Percentiles rank a stretch among this genome's conserved stretches.
These are phyloP conservation scores for Glarea lozoyensis DNA, from an alignment of 495 filamentous ascomycete species.

Conservation along the genomic window DNA sequence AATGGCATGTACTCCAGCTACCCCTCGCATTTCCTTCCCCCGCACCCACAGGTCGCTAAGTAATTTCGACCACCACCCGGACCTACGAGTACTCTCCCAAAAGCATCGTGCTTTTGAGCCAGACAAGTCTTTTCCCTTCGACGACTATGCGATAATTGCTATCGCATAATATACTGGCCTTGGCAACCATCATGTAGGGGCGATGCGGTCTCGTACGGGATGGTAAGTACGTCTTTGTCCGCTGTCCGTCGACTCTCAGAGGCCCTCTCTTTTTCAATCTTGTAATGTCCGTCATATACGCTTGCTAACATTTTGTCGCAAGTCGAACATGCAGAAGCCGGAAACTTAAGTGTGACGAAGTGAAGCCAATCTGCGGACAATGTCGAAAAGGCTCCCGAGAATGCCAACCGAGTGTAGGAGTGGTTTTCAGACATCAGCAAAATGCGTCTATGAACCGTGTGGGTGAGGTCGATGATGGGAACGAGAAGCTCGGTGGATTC, in stretches of 20 bases:
- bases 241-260: not conserved
- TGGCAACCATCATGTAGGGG: constrained; percentile 15
- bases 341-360: constrained; percentile 49
- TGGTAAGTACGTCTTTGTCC: constrained; percentile 7
- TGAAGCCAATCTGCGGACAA: constrained; percentile 38
- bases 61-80: too few species aligned
- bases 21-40: too few species aligned
- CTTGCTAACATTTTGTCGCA: not conserved
- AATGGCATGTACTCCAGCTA: too few species aligned
- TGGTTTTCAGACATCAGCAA: constrained; percentile 63
- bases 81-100: too few species aligned
- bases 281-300: not conserved
- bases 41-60: too few species aligned
- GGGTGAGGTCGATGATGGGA: constrained; percentile 29
- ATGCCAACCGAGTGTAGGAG: constrained; percentile 53
- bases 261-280: not conserved
- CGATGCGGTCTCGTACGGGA: constrained; percentile 23
- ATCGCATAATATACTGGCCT: constrained; percentile 7
- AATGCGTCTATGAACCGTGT: constrained; percentile 61
- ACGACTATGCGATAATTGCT: too few species aligned
- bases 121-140: not conserved
- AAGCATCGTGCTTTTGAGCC: too few species aligned
- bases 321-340: constrained; percentile 46
- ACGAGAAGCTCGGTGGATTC: constrained; percentile 46
- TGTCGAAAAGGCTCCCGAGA: constrained; percentile 50